These are phyloP conservation scores for Pseudogymnoascus sp. DNA, from an alignment of 2,329 filamentous ascomycete species.

Conservation along the genomic window DNA sequence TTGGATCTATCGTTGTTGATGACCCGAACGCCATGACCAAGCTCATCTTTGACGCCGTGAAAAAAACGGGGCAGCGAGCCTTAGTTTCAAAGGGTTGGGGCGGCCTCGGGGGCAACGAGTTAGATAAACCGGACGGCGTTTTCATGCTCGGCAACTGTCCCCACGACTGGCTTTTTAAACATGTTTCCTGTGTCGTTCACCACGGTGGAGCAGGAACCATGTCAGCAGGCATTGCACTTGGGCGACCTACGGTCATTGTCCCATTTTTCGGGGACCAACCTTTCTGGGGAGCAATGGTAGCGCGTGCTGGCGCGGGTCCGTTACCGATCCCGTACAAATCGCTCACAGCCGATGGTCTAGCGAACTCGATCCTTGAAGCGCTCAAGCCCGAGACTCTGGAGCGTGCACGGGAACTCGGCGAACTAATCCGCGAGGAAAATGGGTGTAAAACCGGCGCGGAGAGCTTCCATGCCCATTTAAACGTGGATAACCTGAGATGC, in stretches of 20 bases:
- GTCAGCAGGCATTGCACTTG: constrained; percentile 68
- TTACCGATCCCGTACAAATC: constrained; percentile 59
- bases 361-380: constrained; percentile 52
- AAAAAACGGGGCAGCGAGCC: constrained; percentile 57
- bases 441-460: constrained; percentile 53
- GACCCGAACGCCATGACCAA: constrained; percentile 60
- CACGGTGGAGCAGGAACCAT: constrained; percentile 82
- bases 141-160: constrained; percentile 76
- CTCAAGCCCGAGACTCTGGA: constrained; percentile 48
- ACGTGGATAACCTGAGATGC: constrained; percentile 57
- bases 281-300: constrained; percentile 71
- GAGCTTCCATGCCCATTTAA: constrained; percentile 60
- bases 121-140: constrained; percentile 60
- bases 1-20: constrained; percentile 71
- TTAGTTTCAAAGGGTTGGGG: constrained; percentile 82
- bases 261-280: constrained; percentile 79
- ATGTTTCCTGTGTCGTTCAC: constrained; percentile 71
- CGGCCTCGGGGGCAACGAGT: constrained; percentile 62
- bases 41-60: constrained; percentile 61
- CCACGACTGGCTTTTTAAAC: constrained; percentile 79
- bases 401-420: constrained; percentile 40
- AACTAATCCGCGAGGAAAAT: constrained; percentile 55
- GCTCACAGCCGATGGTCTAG: constrained; percentile 57
- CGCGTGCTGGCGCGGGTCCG: constrained; percentile 61
- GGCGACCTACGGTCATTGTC: constrained; percentile 69